Base-by-base conservation (phyloP, 2,329 filamentous ascomycete species). In the Fusarium hainanense region DNA sequence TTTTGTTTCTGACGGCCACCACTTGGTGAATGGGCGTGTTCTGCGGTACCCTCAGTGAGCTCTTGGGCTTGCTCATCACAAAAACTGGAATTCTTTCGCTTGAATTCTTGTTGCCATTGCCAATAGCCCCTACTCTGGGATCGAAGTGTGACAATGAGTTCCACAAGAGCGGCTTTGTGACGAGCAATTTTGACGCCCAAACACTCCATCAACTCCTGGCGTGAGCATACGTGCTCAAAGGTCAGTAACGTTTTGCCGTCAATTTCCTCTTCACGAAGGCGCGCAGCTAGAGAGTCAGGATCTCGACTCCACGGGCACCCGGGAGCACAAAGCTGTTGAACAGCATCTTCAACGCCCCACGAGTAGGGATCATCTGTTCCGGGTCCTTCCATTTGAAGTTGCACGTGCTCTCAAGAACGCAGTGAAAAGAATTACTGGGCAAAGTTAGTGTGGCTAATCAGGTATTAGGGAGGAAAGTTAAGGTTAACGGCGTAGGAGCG, bases 281-380 rank as follows among this genome's bases (percentile, higher is more conserved):
- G 81, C 21, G 76, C 75, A 60, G 89, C 86, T 5, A 97, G 82
- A 0, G 76, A 51, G 0, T 74, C 73, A 0, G 85, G 79, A 52
- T 92, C 83, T 7, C 75, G 78, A 49, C 79, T 79, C 85, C 86
- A 88, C 12, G 87, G 84, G 49, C 82, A 82, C 6, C 82, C 75
- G 3, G 82, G 74, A 23, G 85, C 83, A 75, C 90, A 93, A 6
- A 97, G 82, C 74, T 90, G 89, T 18, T 83, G 77, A 12, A 92
- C 85, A 13, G 97, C 88, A 37, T 89, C 85, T 40, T 91, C 88
- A 32, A 90, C 83, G 37, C 86, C 85, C 93, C 93, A 97, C 56
- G 85, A 75, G 78, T 90, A 91, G n/a, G 93, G 93, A 79, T 97
- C 93, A 58, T 80, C 76, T 50, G 34, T 30, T 49, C 41, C 30